Base-by-base conservation (phyloP, 805 yeast species). In the Starmerella tilneyi region DNA sequence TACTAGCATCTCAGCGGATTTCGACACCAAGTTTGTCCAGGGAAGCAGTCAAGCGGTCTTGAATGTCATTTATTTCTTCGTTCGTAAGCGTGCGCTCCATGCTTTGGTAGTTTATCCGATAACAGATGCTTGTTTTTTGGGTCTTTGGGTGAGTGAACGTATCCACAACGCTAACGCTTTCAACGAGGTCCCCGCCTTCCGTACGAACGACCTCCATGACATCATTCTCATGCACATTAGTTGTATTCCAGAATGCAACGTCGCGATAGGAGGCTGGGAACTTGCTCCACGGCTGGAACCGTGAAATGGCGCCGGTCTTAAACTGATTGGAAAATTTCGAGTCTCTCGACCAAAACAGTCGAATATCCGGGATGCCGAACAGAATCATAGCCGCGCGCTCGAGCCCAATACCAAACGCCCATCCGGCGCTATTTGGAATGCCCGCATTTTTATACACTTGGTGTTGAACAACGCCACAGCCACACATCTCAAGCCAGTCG, bases 381-480 rank as follows among this genome's bases (percentile, higher is more conserved):
- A 92, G 68, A 16, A 92, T 67, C 98, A 92, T 92, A 29, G 98
- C 97, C 47, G 89, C 76, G 58, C 98, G 73, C 62, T 92, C 98
- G 41, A 92, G 70, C 0, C 98, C 98, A 42, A 92, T 71, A 16
- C 98, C 98, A 66, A 92, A 92, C 2, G 98, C 98, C 97, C 98
- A 92, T 3, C 96, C 94, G 36, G 89, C 70, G 48, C 76, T 72
- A 35, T 67, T 59, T 15, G 64, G 58, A 42, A 79, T 68, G 0
- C 84, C 94, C 1, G 96, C 74, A 53, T 80, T 81, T 19, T 74
- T 67, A 30, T 85, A 68, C 0, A 89, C 94, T 41, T 76, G 77
- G 54, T 84, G 81, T 53, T 77, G 78, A 7, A 86, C 94, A 29
- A 89, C 72, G 21, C 98, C 98, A 65, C 94, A 84, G 0, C 98